Evolutionary conservation across 2,329 filamentous ascomycete genomes (phyloP).

Genomic region (Colletotrichum noveboracense): DNA sequence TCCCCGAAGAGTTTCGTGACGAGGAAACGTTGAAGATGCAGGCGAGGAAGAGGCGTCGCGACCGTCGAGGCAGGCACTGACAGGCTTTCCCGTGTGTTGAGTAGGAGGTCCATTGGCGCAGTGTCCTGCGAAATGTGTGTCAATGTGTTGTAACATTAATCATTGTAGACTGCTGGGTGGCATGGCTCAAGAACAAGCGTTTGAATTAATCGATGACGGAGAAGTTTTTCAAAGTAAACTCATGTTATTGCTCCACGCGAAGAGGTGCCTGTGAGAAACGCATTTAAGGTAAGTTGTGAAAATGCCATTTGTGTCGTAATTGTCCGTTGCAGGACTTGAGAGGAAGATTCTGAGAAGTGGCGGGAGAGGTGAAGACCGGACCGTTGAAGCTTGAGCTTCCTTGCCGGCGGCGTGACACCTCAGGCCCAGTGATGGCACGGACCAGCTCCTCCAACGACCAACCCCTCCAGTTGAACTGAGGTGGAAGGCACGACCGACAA

Average conservation of each 20-base stretch:
- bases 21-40: constrained; percentile 61
- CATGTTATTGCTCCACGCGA: background rate
- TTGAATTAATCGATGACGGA: background rate
- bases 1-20: constrained; percentile 70
- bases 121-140: background rate
- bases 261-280: background rate
- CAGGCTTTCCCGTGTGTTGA: background rate
- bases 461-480: background rate
- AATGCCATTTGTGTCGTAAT: background rate
- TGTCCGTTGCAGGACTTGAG: background rate
- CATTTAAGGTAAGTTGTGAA: background rate
- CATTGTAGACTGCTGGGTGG: constrained; percentile 9
- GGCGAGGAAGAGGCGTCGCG: constrained; percentile 66
- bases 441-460: background rate
- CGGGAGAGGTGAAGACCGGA: background rate
- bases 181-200: constrained; percentile 18
- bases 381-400: background rate
- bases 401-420: background rate
- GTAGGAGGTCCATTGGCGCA: background rate
- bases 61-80: constrained; percentile 57
- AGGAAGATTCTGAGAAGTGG: background rate
- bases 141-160: constrained; percentile 10
- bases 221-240: background rate
- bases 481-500: background rate
- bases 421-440: background rate